phyloP scores from a whole-genome alignment of 768 basidiomycete species.

The Rubroboletus satanas region DNA sequence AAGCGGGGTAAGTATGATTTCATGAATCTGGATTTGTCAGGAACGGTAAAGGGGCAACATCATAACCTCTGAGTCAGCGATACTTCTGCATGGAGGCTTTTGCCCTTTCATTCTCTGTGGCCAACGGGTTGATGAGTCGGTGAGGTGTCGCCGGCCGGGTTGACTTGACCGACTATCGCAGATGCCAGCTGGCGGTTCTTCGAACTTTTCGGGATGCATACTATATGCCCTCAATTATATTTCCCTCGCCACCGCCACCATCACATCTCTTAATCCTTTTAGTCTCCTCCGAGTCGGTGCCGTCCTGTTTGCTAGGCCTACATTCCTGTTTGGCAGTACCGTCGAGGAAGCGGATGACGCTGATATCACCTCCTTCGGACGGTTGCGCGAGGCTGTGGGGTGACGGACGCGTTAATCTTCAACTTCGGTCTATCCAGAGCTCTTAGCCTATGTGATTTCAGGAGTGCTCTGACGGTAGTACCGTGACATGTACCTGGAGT shows the following conservation, averaged over 20 bases:
- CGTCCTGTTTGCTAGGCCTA: slow-evolving; percentile 48
- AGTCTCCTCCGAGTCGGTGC: slow-evolving; percentile 78
- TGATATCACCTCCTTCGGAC: not conserved
- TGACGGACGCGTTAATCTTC: not conserved
- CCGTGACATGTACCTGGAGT: not conserved
- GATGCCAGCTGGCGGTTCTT: slow-evolving; percentile 50
- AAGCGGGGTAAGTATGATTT: no score
- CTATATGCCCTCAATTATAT: not conserved
- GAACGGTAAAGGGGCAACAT: no score
- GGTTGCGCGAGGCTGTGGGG: not conserved
- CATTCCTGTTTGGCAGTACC: not conserved
- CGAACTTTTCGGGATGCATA: not conserved
- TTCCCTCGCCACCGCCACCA: not conserved
- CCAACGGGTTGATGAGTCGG: no score
- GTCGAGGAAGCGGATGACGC: not conserved
- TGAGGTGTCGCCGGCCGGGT: no score
- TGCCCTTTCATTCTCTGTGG: no score
- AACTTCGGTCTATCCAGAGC: not conserved
- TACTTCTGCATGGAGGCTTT: no score
- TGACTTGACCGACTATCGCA: not conserved
- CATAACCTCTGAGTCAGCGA: no score
- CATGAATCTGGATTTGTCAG: not conserved
- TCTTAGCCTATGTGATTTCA: not conserved
- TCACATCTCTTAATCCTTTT: not conserved
- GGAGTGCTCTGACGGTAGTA: not conserved